Evolutionary conservation across 225 moss, liverwort and hornwort species (phyloP).

Genomic region (Anthoceros angustus): DNA sequence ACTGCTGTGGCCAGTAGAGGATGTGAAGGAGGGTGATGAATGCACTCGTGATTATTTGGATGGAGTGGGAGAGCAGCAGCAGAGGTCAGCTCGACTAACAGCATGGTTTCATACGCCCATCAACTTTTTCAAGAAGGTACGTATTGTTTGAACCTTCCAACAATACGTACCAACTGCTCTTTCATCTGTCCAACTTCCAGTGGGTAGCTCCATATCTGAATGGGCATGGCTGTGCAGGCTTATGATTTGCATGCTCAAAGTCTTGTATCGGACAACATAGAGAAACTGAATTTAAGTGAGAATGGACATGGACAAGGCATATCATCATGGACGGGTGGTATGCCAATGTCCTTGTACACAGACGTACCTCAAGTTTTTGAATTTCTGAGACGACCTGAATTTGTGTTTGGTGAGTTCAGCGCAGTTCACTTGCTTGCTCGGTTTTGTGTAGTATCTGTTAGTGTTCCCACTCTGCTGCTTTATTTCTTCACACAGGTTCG

Average conservation of each 20-base stretch:
- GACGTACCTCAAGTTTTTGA: slow-evolving; percentile 70
- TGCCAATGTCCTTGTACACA: slow-evolving; percentile 37
- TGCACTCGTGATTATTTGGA: slow-evolving; percentile 74
- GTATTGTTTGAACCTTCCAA: slow-evolving; percentile 1
- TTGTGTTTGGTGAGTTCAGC: slow-evolving; percentile 37
- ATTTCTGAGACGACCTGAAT: slow-evolving; percentile 53
- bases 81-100: slow-evolving; percentile 67
- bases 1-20: slow-evolving; percentile 78
- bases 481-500: too few species aligned
- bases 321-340: slow-evolving; percentile 27
- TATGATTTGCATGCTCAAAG: not conserved
- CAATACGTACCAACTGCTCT: too few species aligned
- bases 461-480: not conserved
- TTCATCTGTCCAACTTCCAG: too few species aligned
- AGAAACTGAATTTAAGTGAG: slow-evolving; percentile 11
- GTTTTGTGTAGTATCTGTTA: not conserved
- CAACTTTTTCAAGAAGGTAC: slow-evolving; percentile 50
- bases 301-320: slow-evolving; percentile 33
- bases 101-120: slow-evolving; percentile 70
- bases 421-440: not conserved
- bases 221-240: not conserved
- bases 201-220: too few species aligned
- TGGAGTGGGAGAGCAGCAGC: slow-evolving; percentile 75
- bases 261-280: not conserved
- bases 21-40: slow-evolving; percentile 59